These are phyloP conservation scores for Tolypocladium ophioglossoides DNA, from an alignment of 2,329 filamentous ascomycete species.

Conservation along the genomic window DNA sequence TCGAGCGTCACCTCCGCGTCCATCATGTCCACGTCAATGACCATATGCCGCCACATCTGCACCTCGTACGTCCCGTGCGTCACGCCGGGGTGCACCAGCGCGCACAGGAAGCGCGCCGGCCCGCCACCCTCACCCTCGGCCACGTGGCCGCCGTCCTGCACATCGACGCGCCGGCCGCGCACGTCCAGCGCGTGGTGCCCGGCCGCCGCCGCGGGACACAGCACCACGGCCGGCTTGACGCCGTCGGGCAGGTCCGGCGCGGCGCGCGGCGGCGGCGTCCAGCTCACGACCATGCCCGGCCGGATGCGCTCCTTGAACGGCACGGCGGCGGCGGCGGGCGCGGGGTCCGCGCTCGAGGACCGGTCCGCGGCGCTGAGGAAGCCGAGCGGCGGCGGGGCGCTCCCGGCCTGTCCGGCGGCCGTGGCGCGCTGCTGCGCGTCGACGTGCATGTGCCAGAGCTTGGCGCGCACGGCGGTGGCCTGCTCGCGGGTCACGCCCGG, in stretches of 20 bases:
- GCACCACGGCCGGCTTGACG: constrained; percentile 20
- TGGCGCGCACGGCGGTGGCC: constrained; percentile 28
- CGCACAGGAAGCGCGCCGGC: constrained; percentile 21
- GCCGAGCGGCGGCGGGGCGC: not conserved
- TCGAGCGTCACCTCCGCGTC: constrained; percentile 29
- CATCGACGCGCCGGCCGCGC: constrained; percentile 7
- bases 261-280: constrained; percentile 11
- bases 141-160: not conserved
- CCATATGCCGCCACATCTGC: constrained; percentile 25
- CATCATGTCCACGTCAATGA: constrained; percentile 24
- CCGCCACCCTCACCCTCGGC: constrained; percentile 2
- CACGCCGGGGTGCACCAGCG: constrained; percentile 21
- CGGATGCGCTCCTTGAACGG: constrained; percentile 29
- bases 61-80: constrained; percentile 27
- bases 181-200: constrained; percentile 10
- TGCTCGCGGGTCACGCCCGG: constrained; percentile 23
- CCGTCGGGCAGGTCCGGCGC: constrained; percentile 5
- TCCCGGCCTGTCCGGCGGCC: not conserved
- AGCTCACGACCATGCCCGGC: constrained; percentile 30
- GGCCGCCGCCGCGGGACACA: constrained; percentile 15
- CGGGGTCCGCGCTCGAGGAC: constrained; percentile 18
- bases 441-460: constrained; percentile 31
- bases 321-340: constrained; percentile 9
- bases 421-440: constrained; percentile 19
- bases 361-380: not conserved